Percentiles rank a stretch among this genome's conserved stretches.
These are phyloP conservation scores for Fusarium nematophilum DNA, from an alignment of 2,329 filamentous ascomycete species.

Conservation along the genomic window DNA sequence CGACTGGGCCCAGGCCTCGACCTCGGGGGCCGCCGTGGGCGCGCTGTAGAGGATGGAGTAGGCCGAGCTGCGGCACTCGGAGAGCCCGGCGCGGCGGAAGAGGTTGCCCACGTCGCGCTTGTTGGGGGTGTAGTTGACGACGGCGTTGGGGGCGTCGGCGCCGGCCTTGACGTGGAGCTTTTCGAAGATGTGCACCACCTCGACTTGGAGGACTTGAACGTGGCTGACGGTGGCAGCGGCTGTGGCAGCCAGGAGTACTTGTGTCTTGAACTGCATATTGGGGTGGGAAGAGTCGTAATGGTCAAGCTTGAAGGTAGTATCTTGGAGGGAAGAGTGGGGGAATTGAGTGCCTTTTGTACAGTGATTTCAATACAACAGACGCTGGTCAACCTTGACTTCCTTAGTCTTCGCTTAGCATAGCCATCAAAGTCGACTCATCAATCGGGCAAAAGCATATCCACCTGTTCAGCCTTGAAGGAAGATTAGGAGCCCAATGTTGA, in stretches of 20 bases:
- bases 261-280: conserved; percentile 3
- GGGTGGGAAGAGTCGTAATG: no score
- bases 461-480: no score
- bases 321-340: no score
- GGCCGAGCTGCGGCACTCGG: neutral
- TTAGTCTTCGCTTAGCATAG: no score
- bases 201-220: neutral
- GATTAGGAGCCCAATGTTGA: no score
- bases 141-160: neutral
- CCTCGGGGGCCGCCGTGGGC: neutral
- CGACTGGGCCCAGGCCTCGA: neutral
- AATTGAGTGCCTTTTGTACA: no score
- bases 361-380: no score
- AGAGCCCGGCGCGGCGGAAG: neutral
- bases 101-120: neutral
- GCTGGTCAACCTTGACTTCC: no score
- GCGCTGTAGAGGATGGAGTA: neutral
- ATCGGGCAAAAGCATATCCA: no score
- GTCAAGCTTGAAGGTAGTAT: no score
- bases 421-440: no score
- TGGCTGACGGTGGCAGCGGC: neutral
- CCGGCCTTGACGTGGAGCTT: neutral
- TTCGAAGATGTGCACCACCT: neutral
- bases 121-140: conserved; percentile 3
- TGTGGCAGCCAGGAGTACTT: neutral